These are phyloP conservation scores for Skeletonema costatum DNA, from an alignment of 108 stramenopile species.

Conservation along the genomic window DNA sequence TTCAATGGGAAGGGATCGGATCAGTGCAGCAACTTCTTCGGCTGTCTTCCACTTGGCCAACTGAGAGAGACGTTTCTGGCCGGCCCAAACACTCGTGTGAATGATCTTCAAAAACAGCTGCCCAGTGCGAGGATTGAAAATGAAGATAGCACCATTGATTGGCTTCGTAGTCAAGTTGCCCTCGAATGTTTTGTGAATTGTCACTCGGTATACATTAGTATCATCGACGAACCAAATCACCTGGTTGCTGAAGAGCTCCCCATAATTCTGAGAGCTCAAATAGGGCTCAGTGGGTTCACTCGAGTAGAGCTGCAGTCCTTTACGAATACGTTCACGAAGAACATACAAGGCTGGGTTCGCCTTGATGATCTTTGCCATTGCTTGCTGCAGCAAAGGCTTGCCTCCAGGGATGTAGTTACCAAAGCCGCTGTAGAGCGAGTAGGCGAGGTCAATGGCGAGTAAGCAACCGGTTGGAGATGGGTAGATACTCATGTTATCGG, in stretches of 20 bases:
- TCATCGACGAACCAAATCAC: conserved; percentile 99
- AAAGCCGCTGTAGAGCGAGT: conserved; percentile 96
- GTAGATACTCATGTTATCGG: conserved; percentile 99
- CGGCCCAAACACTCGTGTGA: conserved; percentile 99
- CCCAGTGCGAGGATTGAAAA: conserved; percentile 98
- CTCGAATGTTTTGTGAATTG: conserved; percentile 99
- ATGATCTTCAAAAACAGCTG: conserved; percentile 99
- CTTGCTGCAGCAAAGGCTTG: conserved; percentile 98
- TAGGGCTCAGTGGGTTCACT: conserved; percentile 99
- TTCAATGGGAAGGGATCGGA: conserved; percentile 97
- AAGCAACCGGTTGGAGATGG: conserved; percentile 98
- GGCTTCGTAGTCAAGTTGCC: conserved; percentile 99
- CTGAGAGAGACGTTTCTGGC: conserved; percentile 98
- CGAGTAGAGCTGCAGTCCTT: conserved; percentile 98
- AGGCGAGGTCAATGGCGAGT: conserved; percentile 95
- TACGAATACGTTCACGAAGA: conserved; percentile 98
- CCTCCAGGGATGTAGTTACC: conserved; percentile 98
- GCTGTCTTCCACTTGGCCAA: conserved; percentile 99
- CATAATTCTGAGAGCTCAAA: conserved; percentile 98
- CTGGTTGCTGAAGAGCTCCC: conserved; percentile 97
- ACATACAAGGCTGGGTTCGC: conserved; percentile 99
- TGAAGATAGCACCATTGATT: conserved; percentile 99
- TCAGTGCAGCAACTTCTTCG: conserved; percentile 98
- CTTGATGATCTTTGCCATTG: conserved; percentile 99
- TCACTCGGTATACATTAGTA: conserved; percentile 99